Percentiles rank a stretch among this genome's conserved stretches.
phyloP scores from a whole-genome alignment of 371 early-diverging fungal species.

The Mucor racemosus region DNA sequence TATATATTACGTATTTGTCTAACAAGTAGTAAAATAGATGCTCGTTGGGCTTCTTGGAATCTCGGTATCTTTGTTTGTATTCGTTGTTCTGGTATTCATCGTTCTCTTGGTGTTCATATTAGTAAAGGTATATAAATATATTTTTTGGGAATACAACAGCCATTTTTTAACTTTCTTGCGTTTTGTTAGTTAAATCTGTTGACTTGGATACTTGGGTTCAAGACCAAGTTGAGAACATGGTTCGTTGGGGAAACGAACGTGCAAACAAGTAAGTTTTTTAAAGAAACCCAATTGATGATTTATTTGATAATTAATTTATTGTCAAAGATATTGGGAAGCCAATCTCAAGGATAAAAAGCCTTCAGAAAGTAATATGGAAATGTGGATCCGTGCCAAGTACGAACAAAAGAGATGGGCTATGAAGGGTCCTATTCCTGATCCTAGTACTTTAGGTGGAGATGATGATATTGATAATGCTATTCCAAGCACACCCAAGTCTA shows the following conservation, averaged over 20 bases:
- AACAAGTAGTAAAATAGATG: slow-evolving; percentile 55
- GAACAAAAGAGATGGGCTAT: slow-evolving; percentile 79
- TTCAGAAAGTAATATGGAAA: slow-evolving; percentile 71
- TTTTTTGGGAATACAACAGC: not conserved
- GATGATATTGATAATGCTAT: slow-evolving; percentile 22
- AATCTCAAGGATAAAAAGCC: slow-evolving; percentile 55
- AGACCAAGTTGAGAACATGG: slow-evolving; percentile 84
- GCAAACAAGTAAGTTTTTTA: slow-evolving; percentile 60
- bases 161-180: not conserved
- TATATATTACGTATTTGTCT: not conserved
- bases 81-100: slow-evolving; percentile 86
- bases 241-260: slow-evolving; percentile 83
- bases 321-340: slow-evolving; percentile 67
- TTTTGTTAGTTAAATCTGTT: slow-evolving; percentile 74
- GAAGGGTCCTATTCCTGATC: slow-evolving; percentile 77
- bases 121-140: slow-evolving; percentile 67
- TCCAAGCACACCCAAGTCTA: not conserved
- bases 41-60: slow-evolving; percentile 91
- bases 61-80: slow-evolving; percentile 88
- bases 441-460: slow-evolving; percentile 62
- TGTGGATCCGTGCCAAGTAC: slow-evolving; percentile 87
- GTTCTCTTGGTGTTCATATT: slow-evolving; percentile 85
- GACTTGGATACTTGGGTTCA: slow-evolving; percentile 89
- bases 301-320: not conserved
- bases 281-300: too few species aligned